Conservation (phyloP, 352 stramenopile genomes). For the Phytophthora macrochlamydospora region DNA sequence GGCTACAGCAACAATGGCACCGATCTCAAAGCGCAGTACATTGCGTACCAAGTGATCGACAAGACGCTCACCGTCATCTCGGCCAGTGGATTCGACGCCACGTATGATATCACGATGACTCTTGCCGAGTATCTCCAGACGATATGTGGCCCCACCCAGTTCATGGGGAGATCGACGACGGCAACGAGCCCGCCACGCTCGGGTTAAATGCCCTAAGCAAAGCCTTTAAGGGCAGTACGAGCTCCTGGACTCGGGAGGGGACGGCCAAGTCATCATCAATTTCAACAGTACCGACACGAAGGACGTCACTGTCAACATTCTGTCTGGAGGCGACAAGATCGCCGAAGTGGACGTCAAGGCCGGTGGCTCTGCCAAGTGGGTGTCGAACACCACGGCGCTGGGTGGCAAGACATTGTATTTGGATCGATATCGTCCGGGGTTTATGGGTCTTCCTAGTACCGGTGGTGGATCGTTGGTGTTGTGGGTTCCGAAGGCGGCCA, state of each 20-base stretch:
- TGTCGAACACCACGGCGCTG: conserved; percentile 1
- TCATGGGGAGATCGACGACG: conserved; percentile 48
- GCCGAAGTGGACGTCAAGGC: conserved; percentile 13
- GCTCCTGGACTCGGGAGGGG: conserved; percentile 29
- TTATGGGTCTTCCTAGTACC: background rate
- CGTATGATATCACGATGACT: conserved; percentile 29
- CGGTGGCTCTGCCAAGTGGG: conserved; percentile 10
- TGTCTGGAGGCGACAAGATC: conserved; percentile 12
- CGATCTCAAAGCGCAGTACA: conserved; percentile 22
- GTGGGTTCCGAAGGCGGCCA: conserved; percentile 8
- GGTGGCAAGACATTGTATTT: conserved; percentile 1
- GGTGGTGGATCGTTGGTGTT: conserved; percentile 16
- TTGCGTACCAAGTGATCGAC: conserved; percentile 30
- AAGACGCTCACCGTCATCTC: conserved; percentile 36
- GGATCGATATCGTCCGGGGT: background rate
- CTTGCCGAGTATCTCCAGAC: conserved; percentile 45
- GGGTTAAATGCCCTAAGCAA: conserved; percentile 30
- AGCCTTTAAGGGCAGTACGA: conserved; percentile 34
- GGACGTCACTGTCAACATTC: conserved; percentile 23
- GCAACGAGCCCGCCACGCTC: conserved; percentile 22
- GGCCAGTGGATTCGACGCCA: conserved; percentile 34
- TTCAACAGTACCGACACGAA: conserved; percentile 15
- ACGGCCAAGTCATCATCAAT: conserved; percentile 4
- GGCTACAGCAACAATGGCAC: conserved; percentile 21
- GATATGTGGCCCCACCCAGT: conserved; percentile 44